Evolutionary conservation across 441 rosid genomes (phyloP).

Genomic region (Adansonia grandidieri): DNA sequence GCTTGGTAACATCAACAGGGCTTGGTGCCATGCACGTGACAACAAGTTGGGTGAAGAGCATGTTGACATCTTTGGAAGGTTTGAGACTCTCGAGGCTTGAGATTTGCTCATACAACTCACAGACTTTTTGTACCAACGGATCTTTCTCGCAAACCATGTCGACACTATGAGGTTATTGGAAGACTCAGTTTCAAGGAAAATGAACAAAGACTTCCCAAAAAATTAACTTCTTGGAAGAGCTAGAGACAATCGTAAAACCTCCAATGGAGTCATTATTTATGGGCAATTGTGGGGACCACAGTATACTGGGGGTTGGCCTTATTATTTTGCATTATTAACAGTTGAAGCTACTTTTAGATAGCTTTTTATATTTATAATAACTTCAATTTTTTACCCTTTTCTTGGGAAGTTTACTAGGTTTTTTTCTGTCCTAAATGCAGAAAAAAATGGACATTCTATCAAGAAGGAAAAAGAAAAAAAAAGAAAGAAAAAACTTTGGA

Average conservation of each 20-base stretch:
- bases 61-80: conserved; percentile 81
- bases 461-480: not conserved
- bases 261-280: conserved; percentile 55
- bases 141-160: conserved; percentile 82
- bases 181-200: not conserved
- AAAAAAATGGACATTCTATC: not conserved
- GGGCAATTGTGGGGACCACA: conserved; percentile 41
- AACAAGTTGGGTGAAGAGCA: conserved; percentile 77
- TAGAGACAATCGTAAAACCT: conserved; percentile 32
- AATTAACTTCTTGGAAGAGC: too few species aligned
- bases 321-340: not conserved
- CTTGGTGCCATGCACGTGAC: conserved; percentile 71
- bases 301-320: conserved; percentile 1
- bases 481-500: not conserved
- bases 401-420: not conserved
- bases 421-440: not conserved
- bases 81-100: conserved; percentile 64
- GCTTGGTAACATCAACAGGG: conserved; percentile 69
- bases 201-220: conserved; percentile 24
- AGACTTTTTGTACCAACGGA: conserved; percentile 54
- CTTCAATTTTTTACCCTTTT: conserved; percentile 14
- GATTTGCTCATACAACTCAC: conserved; percentile 63
- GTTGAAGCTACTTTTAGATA: not conserved
- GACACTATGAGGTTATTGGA: conserved; percentile 57
- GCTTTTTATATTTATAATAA: conserved; percentile 11